Percentiles rank a stretch among this genome's conserved stretches.
These are phyloP conservation scores for Penicillium paradoxum DNA, from an alignment of 495 filamentous ascomycete genomes.

Conservation along the genomic window DNA sequence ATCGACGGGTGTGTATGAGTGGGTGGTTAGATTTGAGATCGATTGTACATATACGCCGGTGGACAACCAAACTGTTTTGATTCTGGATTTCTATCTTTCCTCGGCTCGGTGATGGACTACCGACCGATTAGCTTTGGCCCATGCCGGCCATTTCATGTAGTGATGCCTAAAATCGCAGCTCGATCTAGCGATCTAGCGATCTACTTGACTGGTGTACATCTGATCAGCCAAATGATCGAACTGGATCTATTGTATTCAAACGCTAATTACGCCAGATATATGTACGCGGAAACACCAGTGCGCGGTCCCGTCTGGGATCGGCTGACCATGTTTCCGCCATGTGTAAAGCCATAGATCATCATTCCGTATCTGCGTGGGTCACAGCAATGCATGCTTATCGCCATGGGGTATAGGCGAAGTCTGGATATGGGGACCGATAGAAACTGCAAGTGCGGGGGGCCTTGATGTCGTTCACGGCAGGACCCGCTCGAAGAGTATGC, in stretches of 20 bases:
- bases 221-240: background rate
- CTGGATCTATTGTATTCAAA: slow-evolving; percentile 21
- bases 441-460: background rate
- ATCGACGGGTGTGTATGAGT: slow-evolving; percentile 16
- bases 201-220: background rate
- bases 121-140: background rate
- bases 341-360: slow-evolving; percentile 16
- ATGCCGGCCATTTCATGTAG: background rate
- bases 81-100: slow-evolving; percentile 1
- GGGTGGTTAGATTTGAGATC: slow-evolving; percentile 12
- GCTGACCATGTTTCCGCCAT: slow-evolving; percentile 1
- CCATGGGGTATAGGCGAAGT: background rate
- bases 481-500: slow-evolving; percentile 70
- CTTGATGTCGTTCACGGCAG: slow-evolving; percentile 31
- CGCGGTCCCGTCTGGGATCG: slow-evolving; percentile 4
- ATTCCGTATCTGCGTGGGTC: slow-evolving; percentile 14
- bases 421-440: background rate
- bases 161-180: background rate
- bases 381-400: slow-evolving; percentile 11
- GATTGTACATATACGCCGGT: slow-evolving; percentile 32
- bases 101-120: background rate
- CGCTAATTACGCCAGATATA: slow-evolving; percentile 29
- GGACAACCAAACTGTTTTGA: slow-evolving; percentile 13
- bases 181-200: background rate
- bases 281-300: slow-evolving; percentile 20